Evolutionary conservation across 371 early-diverging fungal genomes (phyloP), one percentile per base, ranked within the genome.

Genomic region (Enteropsectra breve): DNA sequence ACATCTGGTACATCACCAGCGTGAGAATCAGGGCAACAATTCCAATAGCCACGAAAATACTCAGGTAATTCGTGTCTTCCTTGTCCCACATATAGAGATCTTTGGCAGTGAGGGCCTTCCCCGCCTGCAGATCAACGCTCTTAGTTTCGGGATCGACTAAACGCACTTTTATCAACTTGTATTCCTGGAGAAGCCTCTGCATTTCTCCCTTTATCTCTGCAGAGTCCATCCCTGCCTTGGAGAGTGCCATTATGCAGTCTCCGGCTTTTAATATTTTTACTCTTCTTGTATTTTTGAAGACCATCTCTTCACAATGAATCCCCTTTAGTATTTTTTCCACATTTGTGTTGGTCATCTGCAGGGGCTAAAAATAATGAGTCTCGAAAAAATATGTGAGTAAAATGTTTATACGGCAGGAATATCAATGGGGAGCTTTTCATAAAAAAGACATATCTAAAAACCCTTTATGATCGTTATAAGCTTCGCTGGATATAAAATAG

Each of bases 1-100:
- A 97, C 6, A 96, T 85, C 45, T 93, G 92, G 85, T 92, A 97
- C 85, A 97, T 84, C 38, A 93, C 94, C 36, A 88, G 88, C 1
- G 87, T 86, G 38, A 95, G 82, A 21, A 88, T 86, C 21, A 87
- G 75, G 5, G 83, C 74, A 21, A 95, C 82, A 24, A 94, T 78
- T 2, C 81, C 84, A 13, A 84, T 77, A 13, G 88, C 89, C 46
- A 88, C 84, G 43, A 92, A 72, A 52, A 86, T 84, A 37, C 83
- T 81, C 73, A 82, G 80, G 50, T 86, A 64, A 77, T 86, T 87
- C 6, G 89, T 86, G 18, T 89, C 90, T 77, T 94, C 90, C 76
- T 89, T 90, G 11, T 89, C 81, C 95, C 92, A 97, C 66, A 91
- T 87, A 76, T 87, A 96, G 82, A 87, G 88, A 32, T 84, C 83